phyloP scores from a whole-genome alignment of 176 grass and related monocot genomes.

The Poa pratensis region DNA sequence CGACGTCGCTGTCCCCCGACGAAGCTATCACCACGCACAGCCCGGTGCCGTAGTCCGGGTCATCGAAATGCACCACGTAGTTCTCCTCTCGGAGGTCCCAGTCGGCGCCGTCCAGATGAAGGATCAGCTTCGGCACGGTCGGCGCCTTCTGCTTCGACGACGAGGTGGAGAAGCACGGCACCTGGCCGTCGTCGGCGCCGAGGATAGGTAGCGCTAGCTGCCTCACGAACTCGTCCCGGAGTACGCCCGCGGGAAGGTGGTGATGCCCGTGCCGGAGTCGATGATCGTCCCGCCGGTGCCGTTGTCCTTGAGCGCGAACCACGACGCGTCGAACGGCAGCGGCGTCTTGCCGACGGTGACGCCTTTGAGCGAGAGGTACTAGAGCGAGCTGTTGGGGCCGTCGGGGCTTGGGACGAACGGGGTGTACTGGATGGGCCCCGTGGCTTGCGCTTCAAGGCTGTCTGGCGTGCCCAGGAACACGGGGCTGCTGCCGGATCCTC shows the following conservation, averaged over 20 bases:
- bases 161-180: conserved; percentile 41
- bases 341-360: conserved; percentile 51
- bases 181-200: no score
- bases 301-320: conserved; percentile 37
- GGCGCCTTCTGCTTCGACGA: no score
- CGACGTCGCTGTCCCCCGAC: no score
- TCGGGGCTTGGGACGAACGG: conserved; percentile 34
- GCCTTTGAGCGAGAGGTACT: conserved; percentile 54
- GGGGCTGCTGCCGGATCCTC: conserved; percentile 43
- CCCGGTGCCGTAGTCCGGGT: no score
- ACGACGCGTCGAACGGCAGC: conserved; percentile 40
- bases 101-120: no score
- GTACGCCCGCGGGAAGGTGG: conserved; percentile 33
- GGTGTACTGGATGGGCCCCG: conserved; percentile 41
- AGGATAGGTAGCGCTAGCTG: not conserved
- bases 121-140: no score
- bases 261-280: conserved; percentile 45
- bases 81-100: no score
- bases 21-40: no score
- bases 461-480: conserved; percentile 39
- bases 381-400: not conserved
- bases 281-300: conserved; percentile 57
- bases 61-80: no score
- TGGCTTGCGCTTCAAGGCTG: conserved; percentile 13
- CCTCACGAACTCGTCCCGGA: conserved; percentile 43